Evolutionary conservation across 805 yeast genomes (phyloP).

Genomic region (Starmerella etchellsii): DNA sequence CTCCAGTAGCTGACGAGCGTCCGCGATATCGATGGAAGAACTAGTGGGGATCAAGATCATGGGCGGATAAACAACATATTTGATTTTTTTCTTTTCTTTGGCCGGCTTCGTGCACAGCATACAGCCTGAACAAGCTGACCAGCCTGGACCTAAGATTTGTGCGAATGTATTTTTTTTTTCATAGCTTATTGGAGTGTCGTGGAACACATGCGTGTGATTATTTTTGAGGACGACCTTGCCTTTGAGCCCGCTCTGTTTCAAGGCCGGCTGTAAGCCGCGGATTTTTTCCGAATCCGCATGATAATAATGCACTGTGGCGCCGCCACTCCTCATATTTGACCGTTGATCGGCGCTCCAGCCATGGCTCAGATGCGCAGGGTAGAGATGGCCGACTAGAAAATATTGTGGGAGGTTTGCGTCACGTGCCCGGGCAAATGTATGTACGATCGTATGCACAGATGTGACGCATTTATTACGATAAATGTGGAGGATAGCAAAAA

Average conservation of each 20-base stretch:
- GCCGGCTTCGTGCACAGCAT: slow-evolving; percentile 2
- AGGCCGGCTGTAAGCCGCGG: not conserved
- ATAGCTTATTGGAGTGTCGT: not conserved
- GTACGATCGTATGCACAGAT: too few relatives aligned
- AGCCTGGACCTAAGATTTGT: not conserved
- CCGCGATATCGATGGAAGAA: slow-evolving; percentile 26
- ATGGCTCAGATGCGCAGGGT: too few relatives aligned
- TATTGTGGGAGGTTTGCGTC: too few relatives aligned
- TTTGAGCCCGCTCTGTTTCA: not conserved
- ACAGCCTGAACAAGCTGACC: slow-evolving; percentile 5
- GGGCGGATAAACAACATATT: slow-evolving; percentile 54
- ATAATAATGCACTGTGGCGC: too few relatives aligned
- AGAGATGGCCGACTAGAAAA: too few relatives aligned
- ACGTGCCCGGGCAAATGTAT: too few relatives aligned
- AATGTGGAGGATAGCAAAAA: too few relatives aligned
- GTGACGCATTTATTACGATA: too few relatives aligned
- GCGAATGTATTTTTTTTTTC: too few relatives aligned
- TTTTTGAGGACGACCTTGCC: slow-evolving; percentile 2
- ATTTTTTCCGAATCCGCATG: not conserved
- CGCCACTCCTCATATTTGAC: too few relatives aligned
- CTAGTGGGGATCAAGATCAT: slow-evolving; percentile 43
- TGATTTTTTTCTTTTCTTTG: not conserved
- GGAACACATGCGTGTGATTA: slow-evolving; percentile 5
- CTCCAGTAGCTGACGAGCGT: slow-evolving; percentile 14
- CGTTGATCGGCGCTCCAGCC: too few relatives aligned